Percentiles rank a stretch among this genome's conserved stretches.
These are phyloP conservation scores for Yamadazyma spencermartinsiae DNA, from an alignment of 1,139 yeast species.

Conservation along the genomic window DNA sequence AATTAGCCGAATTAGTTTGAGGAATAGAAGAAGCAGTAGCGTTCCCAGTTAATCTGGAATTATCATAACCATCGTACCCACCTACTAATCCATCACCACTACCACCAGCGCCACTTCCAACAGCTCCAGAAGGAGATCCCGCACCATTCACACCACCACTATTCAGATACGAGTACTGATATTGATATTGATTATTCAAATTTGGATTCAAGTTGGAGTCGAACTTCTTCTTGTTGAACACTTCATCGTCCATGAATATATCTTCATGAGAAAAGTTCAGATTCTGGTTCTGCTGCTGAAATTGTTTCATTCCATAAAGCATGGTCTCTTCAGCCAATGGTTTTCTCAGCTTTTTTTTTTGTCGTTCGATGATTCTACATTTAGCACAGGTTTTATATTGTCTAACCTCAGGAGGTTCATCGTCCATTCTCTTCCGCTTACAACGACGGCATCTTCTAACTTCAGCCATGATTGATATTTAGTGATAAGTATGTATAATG, in stretches of 20 bases:
- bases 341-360: slow-evolving; percentile 47
- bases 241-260: slow-evolving; percentile 28
- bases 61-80: slow-evolving; percentile 7
- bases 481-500: background rate
- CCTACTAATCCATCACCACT: slow-evolving; percentile 6
- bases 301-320: slow-evolving; percentile 50
- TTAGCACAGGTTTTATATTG: slow-evolving; percentile 62
- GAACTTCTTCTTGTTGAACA: slow-evolving; percentile 18
- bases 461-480: slow-evolving; percentile 19
- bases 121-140: slow-evolving; percentile 3
- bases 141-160: slow-evolving; percentile 6
- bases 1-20: slow-evolving; percentile 13
- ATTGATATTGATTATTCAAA: slow-evolving; percentile 16
- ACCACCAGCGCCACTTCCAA: slow-evolving; percentile 9
- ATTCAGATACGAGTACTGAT: slow-evolving; percentile 14
- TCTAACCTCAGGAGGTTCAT: slow-evolving; percentile 59
- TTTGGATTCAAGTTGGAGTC: slow-evolving; percentile 12
- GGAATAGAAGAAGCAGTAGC: slow-evolving; percentile 13
- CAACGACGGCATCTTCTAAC: slow-evolving; percentile 58
- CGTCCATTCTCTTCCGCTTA: slow-evolving; percentile 57
- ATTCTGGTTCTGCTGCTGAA: slow-evolving; percentile 42
- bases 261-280: slow-evolving; percentile 46
- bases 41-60: slow-evolving; percentile 11
- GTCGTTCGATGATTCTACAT: slow-evolving; percentile 56
- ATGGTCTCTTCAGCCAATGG: slow-evolving; percentile 52